Evolutionary conservation across 2,329 filamentous ascomycete genomes (phyloP).

Genomic region (Calonectria hongkongensis): DNA sequence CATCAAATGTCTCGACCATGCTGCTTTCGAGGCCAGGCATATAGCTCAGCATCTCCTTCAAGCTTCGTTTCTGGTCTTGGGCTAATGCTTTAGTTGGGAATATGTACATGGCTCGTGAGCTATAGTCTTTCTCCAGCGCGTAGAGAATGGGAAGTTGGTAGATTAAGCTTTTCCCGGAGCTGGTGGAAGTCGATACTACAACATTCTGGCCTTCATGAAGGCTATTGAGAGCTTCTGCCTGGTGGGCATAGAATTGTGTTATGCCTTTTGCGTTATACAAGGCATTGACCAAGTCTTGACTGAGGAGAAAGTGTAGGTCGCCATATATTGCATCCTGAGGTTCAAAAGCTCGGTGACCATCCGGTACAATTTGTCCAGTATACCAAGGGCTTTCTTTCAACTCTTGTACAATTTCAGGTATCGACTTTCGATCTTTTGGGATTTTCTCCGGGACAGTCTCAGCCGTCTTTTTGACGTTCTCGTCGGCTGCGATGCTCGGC

Average conservation of each 20-base stretch:
- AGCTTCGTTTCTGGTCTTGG: conserved; percentile 92
- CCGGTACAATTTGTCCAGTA: conserved; percentile 91
- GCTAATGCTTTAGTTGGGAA: conserved; percentile 98
- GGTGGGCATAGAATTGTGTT: conserved; percentile 90
- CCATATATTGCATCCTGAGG: conserved; percentile 88
- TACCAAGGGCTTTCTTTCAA: conserved; percentile 92
- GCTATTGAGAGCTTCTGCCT: conserved; percentile 94
- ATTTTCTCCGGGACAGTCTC: conserved; percentile 80
- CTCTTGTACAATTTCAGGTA: conserved; percentile 90
- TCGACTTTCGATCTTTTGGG: conserved; percentile 85
- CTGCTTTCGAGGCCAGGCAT: conserved; percentile 85
- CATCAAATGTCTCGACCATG: conserved; percentile 95
- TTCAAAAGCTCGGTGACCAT: conserved; percentile 94
- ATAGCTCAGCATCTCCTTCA: conserved; percentile 88
- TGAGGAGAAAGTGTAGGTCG: conserved; percentile 89
- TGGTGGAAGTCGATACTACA: conserved; percentile 95
- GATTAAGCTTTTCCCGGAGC: conserved; percentile 97
- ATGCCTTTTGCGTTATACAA: conserved; percentile 95
- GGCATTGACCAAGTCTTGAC: conserved; percentile 95
- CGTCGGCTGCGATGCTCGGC: conserved; percentile 66
- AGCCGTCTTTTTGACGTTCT: conserved; percentile 55
- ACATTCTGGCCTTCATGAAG: conserved; percentile 89
- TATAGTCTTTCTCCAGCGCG: conserved; percentile 84
- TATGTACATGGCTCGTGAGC: conserved; percentile 94
- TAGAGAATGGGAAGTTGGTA: conserved; percentile 96